A percentile compares a stretch with the other conserved stretches of the same genome.
phyloP scores from a whole-genome alignment of 441 rosid species.

The Erysimum cheiri region DNA sequence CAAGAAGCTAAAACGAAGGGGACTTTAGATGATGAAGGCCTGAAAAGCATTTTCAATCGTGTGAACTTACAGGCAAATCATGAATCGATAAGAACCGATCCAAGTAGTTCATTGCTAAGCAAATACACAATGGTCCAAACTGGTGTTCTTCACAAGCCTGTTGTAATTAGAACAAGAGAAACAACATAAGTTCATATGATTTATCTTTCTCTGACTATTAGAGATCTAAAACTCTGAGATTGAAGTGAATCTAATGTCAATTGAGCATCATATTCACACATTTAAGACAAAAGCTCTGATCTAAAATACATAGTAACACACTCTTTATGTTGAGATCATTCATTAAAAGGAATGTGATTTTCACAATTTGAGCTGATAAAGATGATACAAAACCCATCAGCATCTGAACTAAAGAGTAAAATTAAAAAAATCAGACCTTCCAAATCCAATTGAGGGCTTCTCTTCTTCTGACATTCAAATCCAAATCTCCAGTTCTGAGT shows the following conservation, averaged over 20 bases:
- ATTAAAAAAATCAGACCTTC: constrained; percentile 49
- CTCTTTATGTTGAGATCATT: constrained; percentile 27
- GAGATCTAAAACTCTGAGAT: constrained; percentile 29
- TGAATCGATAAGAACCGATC: constrained; percentile 78
- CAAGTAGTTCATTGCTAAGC: constrained; percentile 72
- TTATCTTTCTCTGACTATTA: neutral
- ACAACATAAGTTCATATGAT: constrained; percentile 8
- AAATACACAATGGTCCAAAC: constrained; percentile 62
- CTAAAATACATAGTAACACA: constrained; percentile 7
- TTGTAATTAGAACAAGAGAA: constrained; percentile 21
- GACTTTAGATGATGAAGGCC: neutral
- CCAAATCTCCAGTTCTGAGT: constrained; percentile 55
- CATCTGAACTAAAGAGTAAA: neutral
- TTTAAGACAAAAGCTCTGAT: constrained; percentile 30
- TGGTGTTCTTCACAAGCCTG: constrained; percentile 71
- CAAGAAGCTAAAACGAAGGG: neutral
- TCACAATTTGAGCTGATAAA: constrained; percentile 25
- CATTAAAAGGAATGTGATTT: constrained; percentile 27
- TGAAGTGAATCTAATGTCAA: constrained; percentile 7
- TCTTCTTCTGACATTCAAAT: constrained; percentile 55
- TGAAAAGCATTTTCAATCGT: constrained; percentile 34
- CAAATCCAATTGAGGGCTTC: constrained; percentile 63
- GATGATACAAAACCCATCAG: constrained; percentile 32
- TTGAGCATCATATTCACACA: constrained; percentile 26
- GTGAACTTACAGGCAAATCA: constrained; percentile 56